Conservation (phyloP, 352 stramenopile species). For the Globisporangium solare region DNA sequence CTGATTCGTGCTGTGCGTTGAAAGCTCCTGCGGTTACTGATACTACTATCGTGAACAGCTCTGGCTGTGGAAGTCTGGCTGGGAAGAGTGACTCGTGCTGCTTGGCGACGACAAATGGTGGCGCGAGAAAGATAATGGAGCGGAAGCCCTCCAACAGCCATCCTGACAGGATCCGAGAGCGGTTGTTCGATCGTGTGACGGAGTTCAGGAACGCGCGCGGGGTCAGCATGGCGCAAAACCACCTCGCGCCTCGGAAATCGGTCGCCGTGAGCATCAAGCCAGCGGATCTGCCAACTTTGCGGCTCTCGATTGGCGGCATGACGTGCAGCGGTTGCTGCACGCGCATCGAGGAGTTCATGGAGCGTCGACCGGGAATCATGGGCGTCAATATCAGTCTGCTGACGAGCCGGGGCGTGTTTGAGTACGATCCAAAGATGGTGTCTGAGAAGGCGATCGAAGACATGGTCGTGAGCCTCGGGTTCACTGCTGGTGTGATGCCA, state of each 20-base stretch:
- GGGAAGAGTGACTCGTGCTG: conserved; percentile 8
- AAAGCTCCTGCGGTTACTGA: background rate
- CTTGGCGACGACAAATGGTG: conserved; percentile 2
- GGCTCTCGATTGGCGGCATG: conserved; percentile 75
- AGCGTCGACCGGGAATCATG: conserved; percentile 42
- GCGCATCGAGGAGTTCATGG: conserved; percentile 77
- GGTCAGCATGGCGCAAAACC: conserved; percentile 11
- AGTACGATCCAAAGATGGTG: conserved; percentile 37
- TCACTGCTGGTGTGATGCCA: conserved; percentile 49
- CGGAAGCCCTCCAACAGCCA: conserved; percentile 8
- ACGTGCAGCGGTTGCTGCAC: conserved; percentile 84
- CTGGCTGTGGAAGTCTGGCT: conserved; percentile 1
- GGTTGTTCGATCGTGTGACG: conserved; percentile 36
- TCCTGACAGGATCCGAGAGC: conserved; percentile 12
- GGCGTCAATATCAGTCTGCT: conserved; percentile 63
- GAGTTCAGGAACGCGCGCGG: conserved; percentile 30
- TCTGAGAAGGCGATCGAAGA: conserved; percentile 59
- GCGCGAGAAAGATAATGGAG: conserved; percentile 2
- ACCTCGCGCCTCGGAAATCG: background rate
- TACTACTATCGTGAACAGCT: background rate
- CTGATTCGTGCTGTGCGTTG: conserved; percentile 7
- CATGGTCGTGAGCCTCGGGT: conserved; percentile 62
- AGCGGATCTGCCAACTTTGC: conserved; percentile 20
- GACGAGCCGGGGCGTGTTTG: conserved; percentile 46
- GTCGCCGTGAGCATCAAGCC: conserved; percentile 4